phyloP scores from a whole-genome alignment of 1,284 basidiomycete species.

The Coniferiporia sulphurascens region DNA sequence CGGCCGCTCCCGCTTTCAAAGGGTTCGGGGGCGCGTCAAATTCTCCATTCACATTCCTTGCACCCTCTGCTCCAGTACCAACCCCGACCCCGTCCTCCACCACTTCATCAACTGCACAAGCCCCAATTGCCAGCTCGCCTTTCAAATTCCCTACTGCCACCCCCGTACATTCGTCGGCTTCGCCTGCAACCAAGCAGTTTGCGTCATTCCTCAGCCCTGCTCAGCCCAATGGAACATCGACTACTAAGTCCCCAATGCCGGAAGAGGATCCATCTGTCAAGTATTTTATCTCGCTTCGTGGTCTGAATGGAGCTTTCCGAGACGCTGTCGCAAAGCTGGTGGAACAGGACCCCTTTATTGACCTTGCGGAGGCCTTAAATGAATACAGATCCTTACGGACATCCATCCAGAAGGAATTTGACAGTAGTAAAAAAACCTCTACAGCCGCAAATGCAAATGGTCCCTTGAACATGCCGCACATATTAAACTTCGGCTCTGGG shows the following conservation, averaged over 20 bases:
- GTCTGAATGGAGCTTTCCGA: conserved; percentile 73
- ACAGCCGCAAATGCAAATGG: conserved; percentile 3
- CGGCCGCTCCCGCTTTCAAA: neutral
- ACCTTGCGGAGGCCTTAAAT: conserved; percentile 57
- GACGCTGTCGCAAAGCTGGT: conserved; percentile 57
- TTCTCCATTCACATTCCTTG: conserved; percentile 18
- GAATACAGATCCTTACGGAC: conserved; percentile 61
- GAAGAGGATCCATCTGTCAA: conserved; percentile 32
- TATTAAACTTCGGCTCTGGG: conserved; percentile 17
- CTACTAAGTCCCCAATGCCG: conserved; percentile 23
- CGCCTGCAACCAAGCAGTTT: conserved; percentile 30
- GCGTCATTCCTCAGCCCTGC: conserved; percentile 6
- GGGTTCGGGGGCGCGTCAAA: conserved; percentile 14
- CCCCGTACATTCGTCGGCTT: conserved; percentile 28
- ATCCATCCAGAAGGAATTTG: conserved; percentile 54
- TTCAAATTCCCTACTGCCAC: conserved; percentile 33
- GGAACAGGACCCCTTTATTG: conserved; percentile 72
- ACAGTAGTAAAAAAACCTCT: conserved; percentile 31
- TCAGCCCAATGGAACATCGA: conserved; percentile 12
- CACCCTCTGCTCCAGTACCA: neutral
- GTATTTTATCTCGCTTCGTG: conserved; percentile 75
- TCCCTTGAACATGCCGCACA: neutral
- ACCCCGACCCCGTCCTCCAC: conserved; percentile 6
- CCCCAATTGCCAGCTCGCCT: conserved; percentile 26
- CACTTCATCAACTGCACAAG: conserved; percentile 14